phyloP scores from a whole-genome alignment of 768 basidiomycete species.

The Psilocybe tampanensis region DNA sequence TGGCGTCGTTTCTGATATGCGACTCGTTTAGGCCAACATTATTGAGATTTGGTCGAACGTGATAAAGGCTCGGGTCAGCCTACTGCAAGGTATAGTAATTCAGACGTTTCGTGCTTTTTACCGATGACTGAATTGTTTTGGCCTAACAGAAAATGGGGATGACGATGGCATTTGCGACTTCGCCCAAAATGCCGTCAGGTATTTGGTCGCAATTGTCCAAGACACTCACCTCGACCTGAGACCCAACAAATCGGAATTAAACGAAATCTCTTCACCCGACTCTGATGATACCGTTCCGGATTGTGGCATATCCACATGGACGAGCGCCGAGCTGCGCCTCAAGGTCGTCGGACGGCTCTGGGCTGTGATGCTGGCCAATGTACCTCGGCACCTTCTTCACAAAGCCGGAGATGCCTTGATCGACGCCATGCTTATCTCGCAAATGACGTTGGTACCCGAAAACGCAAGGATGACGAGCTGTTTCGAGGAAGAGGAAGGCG shows the following conservation, averaged over 20 bases:
- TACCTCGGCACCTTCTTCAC: slow-evolving; percentile 39
- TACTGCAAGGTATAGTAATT: slow-evolving; percentile 43
- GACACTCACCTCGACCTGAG: slow-evolving; percentile 48
- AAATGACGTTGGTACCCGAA: slow-evolving; percentile 43
- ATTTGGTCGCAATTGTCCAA: slow-evolving; percentile 51
- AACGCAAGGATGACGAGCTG: slow-evolving; percentile 9
- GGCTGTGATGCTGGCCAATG: slow-evolving; percentile 45
- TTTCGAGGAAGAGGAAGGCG: slow-evolving; percentile 18
- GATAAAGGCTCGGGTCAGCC: slow-evolving; percentile 47
- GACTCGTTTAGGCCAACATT: slow-evolving; percentile 41
- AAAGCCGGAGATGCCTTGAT: slow-evolving; percentile 48
- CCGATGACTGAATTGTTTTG: neutral
- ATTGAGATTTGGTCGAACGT: slow-evolving; percentile 60
- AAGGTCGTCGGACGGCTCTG: slow-evolving; percentile 61
- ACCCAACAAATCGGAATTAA: slow-evolving; percentile 20
- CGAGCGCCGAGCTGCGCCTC: slow-evolving; percentile 55
- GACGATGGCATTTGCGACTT: slow-evolving; percentile 40
- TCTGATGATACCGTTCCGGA: slow-evolving; percentile 21
- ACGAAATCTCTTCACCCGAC: slow-evolving; percentile 5
- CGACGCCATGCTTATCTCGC: slow-evolving; percentile 48
- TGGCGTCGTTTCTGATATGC: neutral
- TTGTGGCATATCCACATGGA: slow-evolving; percentile 30
- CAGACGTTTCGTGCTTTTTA: neutral
- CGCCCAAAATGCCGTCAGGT: slow-evolving; percentile 37
- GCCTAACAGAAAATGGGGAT: slow-evolving; percentile 42